Evolutionary conservation across 345 rosid species (phyloP), one percentile per base, ranked within the genome.

Genomic region (Passiflora organensis): DNA sequence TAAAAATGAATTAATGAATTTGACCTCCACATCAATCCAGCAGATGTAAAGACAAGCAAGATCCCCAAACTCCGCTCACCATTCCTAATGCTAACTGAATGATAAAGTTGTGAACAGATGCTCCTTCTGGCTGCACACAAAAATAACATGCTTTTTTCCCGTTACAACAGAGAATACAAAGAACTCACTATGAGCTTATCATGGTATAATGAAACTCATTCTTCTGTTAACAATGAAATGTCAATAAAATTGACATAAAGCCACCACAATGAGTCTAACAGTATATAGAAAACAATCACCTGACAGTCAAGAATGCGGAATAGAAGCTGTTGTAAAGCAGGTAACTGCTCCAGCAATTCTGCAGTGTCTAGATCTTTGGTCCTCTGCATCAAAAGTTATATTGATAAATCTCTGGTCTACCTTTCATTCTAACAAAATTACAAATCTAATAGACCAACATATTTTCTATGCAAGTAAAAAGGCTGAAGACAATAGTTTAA

Each of bases 221-320:
- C 9, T 41, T 41, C n/a, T 13, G 13, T 4, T 6, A 46, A 24
- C 53, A 55, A 22, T 14, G 21, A 43, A 25, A 34, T 15, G 32
- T 25, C 16, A 55, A 13, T 64, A 6, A 13, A 45, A 14, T 19
- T 6, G 42, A 17, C 50, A 64, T 15, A 55, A 65, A 32, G 4
- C 39, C 50, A 58, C 49, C 38, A 43, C 6, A 43, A 3, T 37
- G 44, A 57, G 39, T 14, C 19, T 6, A 15, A n/a, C n/a, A 36
- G 18, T 14, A 19, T 39, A 28, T 28, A 28, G 8, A 3, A 44
- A 60, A 59, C 2, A 56, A 53, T 69, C 59, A 91, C 99, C 95
- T 77, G 94, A 70, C 99, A 93, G 51, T 81, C 87, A 73, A 93
- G 84, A 63, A 84, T 87, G 59, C 89, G 97, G 53, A 82, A 93